Evolutionary conservation across 2,329 filamentous ascomycete species (phyloP).

Genomic region (Leptographium flavum): DNA sequence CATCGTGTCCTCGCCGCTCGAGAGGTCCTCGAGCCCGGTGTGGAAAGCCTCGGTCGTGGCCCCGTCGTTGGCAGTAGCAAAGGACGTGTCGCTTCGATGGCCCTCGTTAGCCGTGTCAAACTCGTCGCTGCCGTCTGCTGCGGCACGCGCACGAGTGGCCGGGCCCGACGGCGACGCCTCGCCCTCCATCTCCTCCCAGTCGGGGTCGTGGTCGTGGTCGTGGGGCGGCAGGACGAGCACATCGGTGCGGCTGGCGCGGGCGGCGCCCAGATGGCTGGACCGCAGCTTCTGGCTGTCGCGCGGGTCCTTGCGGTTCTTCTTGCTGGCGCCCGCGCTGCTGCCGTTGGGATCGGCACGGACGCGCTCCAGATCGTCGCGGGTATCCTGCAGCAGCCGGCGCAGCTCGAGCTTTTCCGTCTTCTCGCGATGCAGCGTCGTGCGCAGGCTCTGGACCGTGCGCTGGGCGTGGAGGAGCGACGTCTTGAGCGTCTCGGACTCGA

Average conservation of each 20-base stretch:
- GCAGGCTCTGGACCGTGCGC: conserved; percentile 88
- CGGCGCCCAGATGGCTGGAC: conserved; percentile 59
- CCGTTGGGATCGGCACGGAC: conserved; percentile 36
- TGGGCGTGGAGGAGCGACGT: conserved; percentile 90
- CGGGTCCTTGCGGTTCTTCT: conserved; percentile 50
- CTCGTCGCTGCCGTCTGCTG: conserved; percentile 47
- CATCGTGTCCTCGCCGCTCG: conserved; percentile 57
- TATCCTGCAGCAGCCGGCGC: conserved; percentile 87
- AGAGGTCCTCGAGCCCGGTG: conserved; percentile 70
- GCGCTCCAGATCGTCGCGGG: conserved; percentile 78
- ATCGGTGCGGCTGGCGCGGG: conserved; percentile 62
- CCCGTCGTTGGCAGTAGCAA: conserved; percentile 61
- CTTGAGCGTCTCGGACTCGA: conserved; percentile 93
- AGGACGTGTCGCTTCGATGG: conserved; percentile 39
- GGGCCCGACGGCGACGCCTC: conserved; percentile 36
- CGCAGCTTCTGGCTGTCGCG: conserved; percentile 54
- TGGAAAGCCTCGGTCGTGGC: conserved; percentile 88
- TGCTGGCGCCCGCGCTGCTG: conserved; percentile 28
- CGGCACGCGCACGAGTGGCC: conserved; percentile 15
- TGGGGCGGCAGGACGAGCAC: conserved; percentile 39
- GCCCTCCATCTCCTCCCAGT: conserved; percentile 68
- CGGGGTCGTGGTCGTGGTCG: conserved; percentile 62
- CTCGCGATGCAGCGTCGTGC: conserved; percentile 88
- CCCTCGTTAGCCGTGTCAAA: conserved; percentile 76
- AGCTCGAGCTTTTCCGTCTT: conserved; percentile 98